Evolutionary conservation across 192 early-diverging fungal genomes (phyloP), one percentile per base, ranked within the genome.

Genomic region (Coemansia sp.): DNA sequence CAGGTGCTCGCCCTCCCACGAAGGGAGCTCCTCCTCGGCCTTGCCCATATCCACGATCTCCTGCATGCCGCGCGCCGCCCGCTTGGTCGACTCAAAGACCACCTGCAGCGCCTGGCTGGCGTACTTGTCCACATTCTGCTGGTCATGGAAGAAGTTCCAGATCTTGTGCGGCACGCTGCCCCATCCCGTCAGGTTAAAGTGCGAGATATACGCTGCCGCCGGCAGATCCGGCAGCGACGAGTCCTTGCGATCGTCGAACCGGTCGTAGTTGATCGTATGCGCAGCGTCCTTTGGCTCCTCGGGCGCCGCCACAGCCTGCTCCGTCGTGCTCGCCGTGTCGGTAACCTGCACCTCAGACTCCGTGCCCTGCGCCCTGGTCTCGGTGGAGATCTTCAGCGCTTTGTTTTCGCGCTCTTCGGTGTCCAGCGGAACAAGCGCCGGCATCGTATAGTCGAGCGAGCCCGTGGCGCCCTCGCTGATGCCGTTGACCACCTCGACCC

Each of bases 141-240:
- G 78, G 58, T 81, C 69, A 57, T 81, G 68, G 69, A 81, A 81
- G n/a, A 81, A 75, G 60, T 68, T 68, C 68, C 62, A 81, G 28
- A 81, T 62, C 52, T 67, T 66, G 25, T 51, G 65, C 9, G 78
- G 72, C 59, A 81, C 48, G 46, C 61, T 60, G 22, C 69, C 73
- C 78, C 78, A 81, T 13, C 78, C 78, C 2, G 69, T 60, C 19
- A 65, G 63, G 51, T 72, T 75, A 25, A 55, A 55, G 62, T 75
- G 78, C 45, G 69, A 60, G 34, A 81, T 75, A 42, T 71, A 81
- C 47, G 72, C 78, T 32, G 55, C 67, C 0, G 59, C 78, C 39
- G 78, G 78, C 55, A 75, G 55, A 56, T 49, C 61, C 16, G 36
- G 35, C 50, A 69, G 39, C 39, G 39, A 51, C 27, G 42, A 46